Base-by-base conservation (phyloP, 257 asterid genomes). In the Jasminum sambac region DNA sequence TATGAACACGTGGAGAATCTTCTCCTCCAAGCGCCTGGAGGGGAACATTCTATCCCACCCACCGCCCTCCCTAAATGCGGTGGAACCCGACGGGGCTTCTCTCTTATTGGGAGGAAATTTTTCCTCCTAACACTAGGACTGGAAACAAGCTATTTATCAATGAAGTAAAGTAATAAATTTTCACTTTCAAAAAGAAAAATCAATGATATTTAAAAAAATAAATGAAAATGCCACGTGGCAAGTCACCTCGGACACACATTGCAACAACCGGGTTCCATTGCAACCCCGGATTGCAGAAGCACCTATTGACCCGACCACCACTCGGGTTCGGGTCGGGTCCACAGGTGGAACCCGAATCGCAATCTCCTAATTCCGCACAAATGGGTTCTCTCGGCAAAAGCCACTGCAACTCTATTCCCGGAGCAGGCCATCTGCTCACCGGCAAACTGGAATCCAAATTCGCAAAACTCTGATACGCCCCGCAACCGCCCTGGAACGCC, bases 351-450 rank as follows among this genome's bases (percentile, higher is more conserved):
- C 43, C 88, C 74, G 83, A 71, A 78, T 83, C 88, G 77, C 98
- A 93, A 72, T 89, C 96, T 17, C 77, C 38, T 75, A 81, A 91
- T 19, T 38, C 55, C 19, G 48, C 57, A 63, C 97, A 90, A 11
- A 63, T 34, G 11, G 95, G 87, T 84, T 92, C 96, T 34, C 72
- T 37, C 6, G 98, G 98, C 72, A 77, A 76, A 7, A 84, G 11
- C 98, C 98, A 92, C 80, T 75, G 82, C 87, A 92, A 75, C 80
- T 90, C 98, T 77, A 92, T 65, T 50, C 88, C 95, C 0, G 98
- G 90, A 55, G 34, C 63, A 52, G 95, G 95, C 98, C 98, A 92
- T 80, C 69, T 57, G 41, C 67, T 68, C 21, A 80, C 92, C 44
- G 96, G 90, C 77, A 74, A 39, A n/a, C 71, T 64, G 36, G 63